Conservation (phyloP, 2,329 filamentous ascomycete species). For the Penicillium sp. region DNA sequence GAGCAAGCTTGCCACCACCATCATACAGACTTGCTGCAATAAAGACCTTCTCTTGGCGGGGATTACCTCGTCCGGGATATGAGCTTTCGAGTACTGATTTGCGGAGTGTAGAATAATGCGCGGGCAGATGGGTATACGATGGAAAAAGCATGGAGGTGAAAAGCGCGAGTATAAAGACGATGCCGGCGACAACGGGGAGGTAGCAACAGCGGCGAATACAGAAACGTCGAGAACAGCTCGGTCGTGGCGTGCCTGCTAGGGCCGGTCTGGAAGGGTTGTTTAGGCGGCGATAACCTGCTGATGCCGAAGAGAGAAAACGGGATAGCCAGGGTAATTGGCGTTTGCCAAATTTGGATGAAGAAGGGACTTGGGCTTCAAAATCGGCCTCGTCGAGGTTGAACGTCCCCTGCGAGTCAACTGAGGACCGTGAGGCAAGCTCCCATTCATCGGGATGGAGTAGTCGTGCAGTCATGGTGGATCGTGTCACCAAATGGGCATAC, state of each 20-base stretch:
- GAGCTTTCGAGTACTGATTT: constrained; percentile 31
- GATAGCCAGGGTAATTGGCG: constrained; percentile 27
- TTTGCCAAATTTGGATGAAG: constrained; percentile 25
- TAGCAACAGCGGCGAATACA: constrained; percentile 32
- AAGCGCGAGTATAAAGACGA: constrained; percentile 37
- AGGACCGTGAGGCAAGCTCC: constrained; percentile 41
- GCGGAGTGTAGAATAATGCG: constrained; percentile 49
- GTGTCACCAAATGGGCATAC: constrained; percentile 11
- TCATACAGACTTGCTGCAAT: constrained; percentile 72
- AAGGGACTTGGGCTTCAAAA: constrained; percentile 39
- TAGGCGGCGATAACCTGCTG: constrained; percentile 32
- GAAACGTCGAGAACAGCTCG: constrained; percentile 29
- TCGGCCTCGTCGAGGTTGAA: constrained; percentile 45
- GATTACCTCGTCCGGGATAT: constrained; percentile 48
- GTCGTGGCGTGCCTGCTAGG: constrained; percentile 22
- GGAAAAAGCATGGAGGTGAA: constrained; percentile 52
- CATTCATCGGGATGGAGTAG: constrained; percentile 44
- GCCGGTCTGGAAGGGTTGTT: constrained; percentile 27
- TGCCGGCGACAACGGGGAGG: constrained; percentile 25
- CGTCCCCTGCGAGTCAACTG: constrained; percentile 39
- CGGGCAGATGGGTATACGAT: constrained; percentile 55
- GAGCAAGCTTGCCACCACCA: constrained; percentile 56
- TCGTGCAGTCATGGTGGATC: constrained; percentile 35
- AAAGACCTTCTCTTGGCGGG: constrained; percentile 64
- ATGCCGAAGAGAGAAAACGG: constrained; percentile 28